Conservation (phyloP, 1,139 yeast species). For the Yamadazyma oceani region DNA sequence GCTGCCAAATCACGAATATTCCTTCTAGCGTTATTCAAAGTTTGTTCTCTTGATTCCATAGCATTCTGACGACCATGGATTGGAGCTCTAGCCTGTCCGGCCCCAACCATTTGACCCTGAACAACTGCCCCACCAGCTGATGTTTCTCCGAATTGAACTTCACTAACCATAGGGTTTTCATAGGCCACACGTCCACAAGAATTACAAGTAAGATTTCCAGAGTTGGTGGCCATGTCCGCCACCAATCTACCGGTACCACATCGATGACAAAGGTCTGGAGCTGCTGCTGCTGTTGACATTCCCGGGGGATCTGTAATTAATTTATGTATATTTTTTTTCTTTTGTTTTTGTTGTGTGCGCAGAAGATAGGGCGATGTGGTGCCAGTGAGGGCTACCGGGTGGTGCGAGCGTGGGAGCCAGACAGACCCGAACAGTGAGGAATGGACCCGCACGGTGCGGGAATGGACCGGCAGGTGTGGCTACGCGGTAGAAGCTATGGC, state of each 20-base stretch:
- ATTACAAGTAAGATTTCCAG: constrained; percentile 77
- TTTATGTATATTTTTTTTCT: background rate
- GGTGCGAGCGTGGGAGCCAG: too few relatives aligned
- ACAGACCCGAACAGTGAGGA: too few relatives aligned
- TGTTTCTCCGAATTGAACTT: constrained; percentile 90
- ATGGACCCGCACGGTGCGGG: too few relatives aligned
- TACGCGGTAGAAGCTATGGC: too few relatives aligned
- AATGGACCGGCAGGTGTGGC: too few relatives aligned
- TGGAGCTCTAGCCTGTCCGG: constrained; percentile 80
- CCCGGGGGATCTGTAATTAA: background rate
- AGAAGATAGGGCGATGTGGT: background rate
- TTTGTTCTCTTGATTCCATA: constrained; percentile 84
- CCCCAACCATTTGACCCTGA: constrained; percentile 89
- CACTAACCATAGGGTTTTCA: constrained; percentile 93
- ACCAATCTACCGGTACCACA: constrained; percentile 35
- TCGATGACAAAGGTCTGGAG: constrained; percentile 21
- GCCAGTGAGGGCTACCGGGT: too few relatives aligned
- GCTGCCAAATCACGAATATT: constrained; percentile 79
- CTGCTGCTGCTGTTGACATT: too few relatives aligned
- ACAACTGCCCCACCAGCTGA: constrained; percentile 94
- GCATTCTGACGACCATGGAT: constrained; percentile 66
- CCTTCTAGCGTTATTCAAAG: constrained; percentile 76
- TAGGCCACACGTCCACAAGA: constrained; percentile 85
- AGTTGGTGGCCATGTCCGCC: constrained; percentile 48
- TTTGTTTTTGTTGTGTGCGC: background rate